A percentile compares a stretch with the other conserved stretches of the same genome.
phyloP scores from a whole-genome alignment of 2,329 filamentous ascomycete species.

The Microcyclospora tardicrescens region DNA sequence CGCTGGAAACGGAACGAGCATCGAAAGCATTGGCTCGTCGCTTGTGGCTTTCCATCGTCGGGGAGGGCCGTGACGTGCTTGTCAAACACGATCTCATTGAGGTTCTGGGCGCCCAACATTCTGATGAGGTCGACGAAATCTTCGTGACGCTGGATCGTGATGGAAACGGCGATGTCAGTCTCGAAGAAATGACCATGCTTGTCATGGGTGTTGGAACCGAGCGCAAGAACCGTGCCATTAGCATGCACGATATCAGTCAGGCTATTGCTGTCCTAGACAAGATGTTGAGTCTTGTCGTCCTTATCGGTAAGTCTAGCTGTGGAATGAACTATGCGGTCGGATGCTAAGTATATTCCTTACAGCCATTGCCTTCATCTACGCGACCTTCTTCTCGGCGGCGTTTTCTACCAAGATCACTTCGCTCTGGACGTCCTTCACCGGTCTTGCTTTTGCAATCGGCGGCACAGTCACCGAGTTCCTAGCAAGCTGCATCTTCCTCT shows the following conservation, averaged over 20 bases:
- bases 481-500: conserved; percentile 94
- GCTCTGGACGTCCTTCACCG: conserved; percentile 16
- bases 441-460: conserved; percentile 78
- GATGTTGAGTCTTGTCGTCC: conserved; percentile 17
- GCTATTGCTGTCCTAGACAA: conserved; percentile 24
- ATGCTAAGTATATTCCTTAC: neutral
- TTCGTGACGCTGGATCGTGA: conserved; percentile 21
- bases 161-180: conserved; percentile 22
- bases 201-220: conserved; percentile 18
- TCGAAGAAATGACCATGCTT: conserved; percentile 23
- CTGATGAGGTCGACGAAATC: conserved; percentile 8
- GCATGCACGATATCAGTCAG: conserved; percentile 23
- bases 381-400: conserved; percentile 19
- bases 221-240: conserved; percentile 18
- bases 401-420: conserved; percentile 14
- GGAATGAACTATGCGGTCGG: neutral
- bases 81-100: conserved; percentile 16
- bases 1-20: conserved; percentile 16
- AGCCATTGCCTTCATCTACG: conserved; percentile 21
- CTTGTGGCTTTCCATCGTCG: conserved; percentile 23
- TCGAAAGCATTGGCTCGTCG: conserved; percentile 22
- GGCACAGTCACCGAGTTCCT: conserved; percentile 87
- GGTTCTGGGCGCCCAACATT: conserved; percentile 13
- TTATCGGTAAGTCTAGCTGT: conserved; percentile 7
- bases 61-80: conserved; percentile 14